phyloP scores from a whole-genome alignment of 306 rosid genomes.

The Corylus americana region DNA sequence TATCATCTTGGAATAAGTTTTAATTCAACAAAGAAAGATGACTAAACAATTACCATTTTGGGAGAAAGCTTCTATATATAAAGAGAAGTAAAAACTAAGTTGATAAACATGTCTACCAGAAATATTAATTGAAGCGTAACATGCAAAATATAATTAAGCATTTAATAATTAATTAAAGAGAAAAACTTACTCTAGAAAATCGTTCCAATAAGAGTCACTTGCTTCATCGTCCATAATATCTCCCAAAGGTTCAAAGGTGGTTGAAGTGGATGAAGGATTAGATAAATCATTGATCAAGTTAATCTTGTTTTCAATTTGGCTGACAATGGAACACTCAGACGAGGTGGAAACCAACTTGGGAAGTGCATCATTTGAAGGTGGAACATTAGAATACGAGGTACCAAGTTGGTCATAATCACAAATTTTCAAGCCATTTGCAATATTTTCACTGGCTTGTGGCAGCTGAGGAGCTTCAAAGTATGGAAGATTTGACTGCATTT shows the following conservation, averaged over 20 bases:
- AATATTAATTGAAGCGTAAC: neutral
- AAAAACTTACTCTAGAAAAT: constrained; percentile 32
- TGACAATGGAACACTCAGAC: constrained; percentile 32
- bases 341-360: constrained; percentile 50
- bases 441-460: neutral
- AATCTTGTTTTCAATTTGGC: constrained; percentile 28
- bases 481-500: constrained; percentile 32
- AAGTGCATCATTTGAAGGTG: constrained; percentile 39
- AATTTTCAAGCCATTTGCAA: constrained; percentile 15
- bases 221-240: constrained; percentile 45
- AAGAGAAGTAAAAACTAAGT: neutral
- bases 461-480: constrained; percentile 25
- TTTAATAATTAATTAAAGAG: neutral
- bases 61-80: neutral
- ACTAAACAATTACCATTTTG: neutral
- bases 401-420: neutral
- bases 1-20: no score
- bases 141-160: no score
- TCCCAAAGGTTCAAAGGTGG: constrained; percentile 52
- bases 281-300: constrained; percentile 28
- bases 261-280: constrained; percentile 42
- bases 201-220: constrained; percentile 39
- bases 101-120: neutral
- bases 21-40: neutral
- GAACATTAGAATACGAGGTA: constrained; percentile 7